Evolutionary conservation across 352 stramenopile species (phyloP).

Genomic region (Phytophthora agathidicida): DNA sequence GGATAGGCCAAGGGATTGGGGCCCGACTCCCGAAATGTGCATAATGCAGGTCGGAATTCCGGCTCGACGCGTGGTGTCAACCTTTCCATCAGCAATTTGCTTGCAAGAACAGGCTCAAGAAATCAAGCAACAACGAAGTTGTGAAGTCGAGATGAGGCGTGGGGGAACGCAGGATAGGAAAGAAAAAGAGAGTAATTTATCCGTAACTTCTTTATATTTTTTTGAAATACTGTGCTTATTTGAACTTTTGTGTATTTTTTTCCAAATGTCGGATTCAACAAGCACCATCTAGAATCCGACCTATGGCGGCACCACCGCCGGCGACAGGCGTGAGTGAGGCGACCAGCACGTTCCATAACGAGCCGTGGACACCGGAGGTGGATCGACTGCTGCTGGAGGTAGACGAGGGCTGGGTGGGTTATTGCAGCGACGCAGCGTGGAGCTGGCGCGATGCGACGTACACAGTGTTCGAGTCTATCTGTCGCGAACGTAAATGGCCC

Average conservation of each 20-base stretch:
- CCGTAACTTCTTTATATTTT: too few relatives aligned
- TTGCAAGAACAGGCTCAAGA: too few relatives aligned
- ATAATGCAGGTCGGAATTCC: background rate
- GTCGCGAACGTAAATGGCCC: constrained; percentile 21
- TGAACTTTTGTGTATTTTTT: too few relatives aligned
- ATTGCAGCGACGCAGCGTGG: constrained; percentile 13
- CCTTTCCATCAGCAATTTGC: too few relatives aligned
- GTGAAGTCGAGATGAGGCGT: background rate
- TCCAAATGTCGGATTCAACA: too few relatives aligned
- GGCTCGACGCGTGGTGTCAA: background rate
- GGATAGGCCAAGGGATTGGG: constrained; percentile 3
- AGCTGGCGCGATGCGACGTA: constrained; percentile 34
- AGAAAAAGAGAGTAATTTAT: too few relatives aligned
- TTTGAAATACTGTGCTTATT: too few relatives aligned
- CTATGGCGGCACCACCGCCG: background rate
- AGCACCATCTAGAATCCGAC: too few relatives aligned
- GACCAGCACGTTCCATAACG: constrained; percentile 18
- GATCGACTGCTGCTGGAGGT: constrained; percentile 31
- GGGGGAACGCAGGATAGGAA: too few relatives aligned
- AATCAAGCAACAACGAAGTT: too few relatives aligned
- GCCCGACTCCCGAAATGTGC: too few relatives aligned
- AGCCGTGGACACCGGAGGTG: constrained; percentile 28
- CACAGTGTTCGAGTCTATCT: constrained; percentile 10
- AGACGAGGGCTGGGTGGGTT: constrained; percentile 37
- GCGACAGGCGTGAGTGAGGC: background rate